These are phyloP conservation scores for Erythrophleum fordii DNA, from an alignment of 306 rosid genomes.

Conservation along the genomic window DNA sequence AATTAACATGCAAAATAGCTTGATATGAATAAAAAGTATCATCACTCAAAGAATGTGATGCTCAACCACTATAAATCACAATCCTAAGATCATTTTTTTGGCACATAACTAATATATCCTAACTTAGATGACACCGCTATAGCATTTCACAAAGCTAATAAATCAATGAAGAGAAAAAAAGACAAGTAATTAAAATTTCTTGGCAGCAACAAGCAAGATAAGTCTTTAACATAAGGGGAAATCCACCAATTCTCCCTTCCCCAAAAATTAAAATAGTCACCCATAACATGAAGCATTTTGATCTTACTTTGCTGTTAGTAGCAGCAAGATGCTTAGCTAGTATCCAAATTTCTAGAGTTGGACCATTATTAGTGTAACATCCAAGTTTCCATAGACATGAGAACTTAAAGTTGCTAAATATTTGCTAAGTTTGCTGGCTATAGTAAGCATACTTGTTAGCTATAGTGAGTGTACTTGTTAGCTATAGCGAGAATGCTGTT, in stretches of 20 bases:
- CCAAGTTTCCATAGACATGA: no score
- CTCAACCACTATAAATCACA: background rate
- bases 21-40: background rate
- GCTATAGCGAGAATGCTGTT: no score
- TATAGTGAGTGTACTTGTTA: no score
- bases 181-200: background rate
- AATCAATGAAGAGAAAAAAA: background rate
- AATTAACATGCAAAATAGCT: background rate
- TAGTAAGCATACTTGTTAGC: no score
- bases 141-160: background rate
- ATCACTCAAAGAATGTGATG: background rate
- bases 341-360: slow-evolving; percentile 88
- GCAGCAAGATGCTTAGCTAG: slow-evolving; percentile 91
- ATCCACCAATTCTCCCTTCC: background rate
- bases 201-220: background rate
- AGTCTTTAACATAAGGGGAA: background rate
- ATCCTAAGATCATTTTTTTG: background rate
- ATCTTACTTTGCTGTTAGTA: slow-evolving; percentile 90
- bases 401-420: no score
- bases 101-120: background rate
- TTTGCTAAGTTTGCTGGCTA: no score
- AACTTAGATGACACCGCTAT: background rate
- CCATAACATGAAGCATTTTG: slow-evolving; percentile 5
- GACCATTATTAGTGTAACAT: slow-evolving; percentile 64
- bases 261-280: background rate